Base-by-base conservation (phyloP, 768 basidiomycete genomes). In the Phylloporus scabripes region DNA sequence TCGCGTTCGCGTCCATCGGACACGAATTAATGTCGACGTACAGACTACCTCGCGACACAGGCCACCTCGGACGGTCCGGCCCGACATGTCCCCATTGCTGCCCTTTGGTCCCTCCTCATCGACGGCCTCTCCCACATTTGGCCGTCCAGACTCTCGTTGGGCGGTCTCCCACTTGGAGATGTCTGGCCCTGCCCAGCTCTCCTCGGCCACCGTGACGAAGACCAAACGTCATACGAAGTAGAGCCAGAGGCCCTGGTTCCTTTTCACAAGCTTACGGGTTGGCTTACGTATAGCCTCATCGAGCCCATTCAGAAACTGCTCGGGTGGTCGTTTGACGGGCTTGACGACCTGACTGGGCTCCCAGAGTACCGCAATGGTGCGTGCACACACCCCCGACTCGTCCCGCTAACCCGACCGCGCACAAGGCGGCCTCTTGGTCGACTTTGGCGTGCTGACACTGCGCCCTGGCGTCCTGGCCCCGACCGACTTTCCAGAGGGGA, bases 211-310 rank as follows among this genome's bases (percentile, higher is more conserved):
- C 28, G 28, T 11, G 28, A 29, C 28, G 10, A 31, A 31, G 29
- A 15, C 31, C 42, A 44, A 14, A 20, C 5, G 14, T 46, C 18
- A n/a, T 18, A 32, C 12, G 49, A 36, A 9, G 21, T n/a, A 5
- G 42, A 45, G 4, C 18, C 82, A 41, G 84, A 84, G 45, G 76
- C 82, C 45, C 73, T 91, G 26, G 91, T 98, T 7, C 88, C 92
- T 0, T 98, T 98, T 75, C 95, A 97, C 72, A 98, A 99, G 66
- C 76, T 99, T 42, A 92, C 90, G 0, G 86, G 87, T 52, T 99
- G 95, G 95, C 75, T 91, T 48, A 86, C 92, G 7, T 95, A 96
- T 65, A 87, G 85, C 57, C 74, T 99, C 17, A 73, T 96, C 29
- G 87, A 93, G 64, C 83, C 88, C 1, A 77, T 98, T 37, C 79